Percentiles rank a stretch among this genome's conserved stretches.
Conservation (phyloP, 2,329 filamentous ascomycete species). For the Zymoseptoria tritici region DNA sequence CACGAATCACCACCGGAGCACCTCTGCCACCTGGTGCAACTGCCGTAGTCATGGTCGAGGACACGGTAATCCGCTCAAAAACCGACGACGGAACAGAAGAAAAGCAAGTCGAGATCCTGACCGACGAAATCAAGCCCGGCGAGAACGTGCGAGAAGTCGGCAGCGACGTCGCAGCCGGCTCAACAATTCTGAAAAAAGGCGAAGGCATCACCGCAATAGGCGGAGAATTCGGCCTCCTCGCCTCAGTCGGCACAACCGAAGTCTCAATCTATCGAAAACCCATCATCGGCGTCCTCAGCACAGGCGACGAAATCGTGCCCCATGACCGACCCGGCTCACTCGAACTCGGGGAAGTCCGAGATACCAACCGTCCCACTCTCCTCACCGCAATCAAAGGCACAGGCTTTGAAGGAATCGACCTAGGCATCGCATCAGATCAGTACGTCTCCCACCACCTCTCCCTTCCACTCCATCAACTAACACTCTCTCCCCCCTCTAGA, state of each 20-base stretch:
- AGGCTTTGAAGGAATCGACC: conserved; percentile 72
- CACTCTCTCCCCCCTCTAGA: conserved; percentile 29
- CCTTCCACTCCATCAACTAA: background rate
- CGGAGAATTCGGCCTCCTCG: conserved; percentile 83
- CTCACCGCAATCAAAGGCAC: conserved; percentile 67
- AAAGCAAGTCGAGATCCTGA: conserved; percentile 77
- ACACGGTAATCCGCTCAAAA: conserved; percentile 67
- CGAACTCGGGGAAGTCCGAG: conserved; percentile 75
- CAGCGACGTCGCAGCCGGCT: conserved; percentile 68
- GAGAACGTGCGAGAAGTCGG: conserved; percentile 91
- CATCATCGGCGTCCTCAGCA: conserved; percentile 78
- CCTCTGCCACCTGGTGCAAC: conserved; percentile 78
- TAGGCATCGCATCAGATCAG: conserved; percentile 76
- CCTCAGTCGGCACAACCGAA: conserved; percentile 67
- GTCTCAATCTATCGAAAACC: conserved; percentile 70
- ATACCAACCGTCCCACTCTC: conserved; percentile 85
- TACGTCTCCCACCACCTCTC: conserved; percentile 30
- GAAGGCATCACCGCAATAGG: conserved; percentile 79
- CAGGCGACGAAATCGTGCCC: conserved; percentile 86
- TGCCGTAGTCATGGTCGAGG: conserved; percentile 94
- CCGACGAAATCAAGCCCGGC: conserved; percentile 62
- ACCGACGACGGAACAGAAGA: conserved; percentile 80
- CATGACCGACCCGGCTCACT: conserved; percentile 58
- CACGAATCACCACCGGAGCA: conserved; percentile 89
- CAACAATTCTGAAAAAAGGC: conserved; percentile 65